phyloP scores from a whole-genome alignment of 257 asterid genomes.

The Pogostemon cablin region DNA sequence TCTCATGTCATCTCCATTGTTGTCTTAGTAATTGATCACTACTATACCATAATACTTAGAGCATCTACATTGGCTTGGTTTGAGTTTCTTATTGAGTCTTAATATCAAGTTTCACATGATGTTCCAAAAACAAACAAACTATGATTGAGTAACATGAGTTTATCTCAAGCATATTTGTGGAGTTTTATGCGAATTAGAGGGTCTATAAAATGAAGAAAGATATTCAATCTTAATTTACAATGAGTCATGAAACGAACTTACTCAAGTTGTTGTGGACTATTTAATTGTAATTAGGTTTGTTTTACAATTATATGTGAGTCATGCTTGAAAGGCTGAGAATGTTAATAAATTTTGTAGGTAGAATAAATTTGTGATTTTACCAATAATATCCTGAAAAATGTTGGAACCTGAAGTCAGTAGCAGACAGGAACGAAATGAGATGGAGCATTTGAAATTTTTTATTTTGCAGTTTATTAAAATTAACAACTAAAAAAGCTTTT shows the following conservation, averaged over 20 bases:
- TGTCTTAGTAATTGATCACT: not conserved
- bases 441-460: not conserved
- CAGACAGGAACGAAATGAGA: not conserved
- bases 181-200: too few species aligned
- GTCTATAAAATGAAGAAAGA: not conserved
- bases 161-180: not conserved
- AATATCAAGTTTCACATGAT: not conserved
- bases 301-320: not conserved
- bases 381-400: too few species aligned
- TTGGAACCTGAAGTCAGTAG: not conserved
- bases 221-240: not conserved
- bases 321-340: conserved; percentile 6
- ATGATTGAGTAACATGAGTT: not conserved
- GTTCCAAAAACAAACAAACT: not conserved
- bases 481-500: too few species aligned
- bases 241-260: not conserved
- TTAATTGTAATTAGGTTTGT: conserved; percentile 2
- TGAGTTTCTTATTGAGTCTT: conserved; percentile 9
- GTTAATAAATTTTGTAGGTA: not conserved
- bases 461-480: not conserved
- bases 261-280: not conserved
- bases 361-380: not conserved
- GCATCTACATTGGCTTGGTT: not conserved
- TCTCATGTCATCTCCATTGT: not conserved
- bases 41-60: not conserved